Evolutionary conservation across 2,329 filamentous ascomycete species (phyloP).

Genomic region (Hymenoscyphus albidus): DNA sequence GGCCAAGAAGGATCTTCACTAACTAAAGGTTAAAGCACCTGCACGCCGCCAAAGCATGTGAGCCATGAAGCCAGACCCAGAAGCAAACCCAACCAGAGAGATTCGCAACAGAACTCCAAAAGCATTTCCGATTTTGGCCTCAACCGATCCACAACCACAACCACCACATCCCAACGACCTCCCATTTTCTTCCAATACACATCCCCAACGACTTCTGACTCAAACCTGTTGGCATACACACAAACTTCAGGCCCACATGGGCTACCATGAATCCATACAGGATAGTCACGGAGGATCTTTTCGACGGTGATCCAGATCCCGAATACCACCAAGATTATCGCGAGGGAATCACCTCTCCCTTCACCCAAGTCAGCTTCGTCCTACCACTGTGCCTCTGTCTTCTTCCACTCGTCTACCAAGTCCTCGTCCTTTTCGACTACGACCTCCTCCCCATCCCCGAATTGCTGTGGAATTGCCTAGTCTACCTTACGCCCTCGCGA

Average conservation of each 20-base stretch:
- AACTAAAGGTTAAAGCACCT: not conserved
- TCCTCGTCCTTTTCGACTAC: conserved; percentile 32
- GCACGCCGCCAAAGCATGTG: not conserved
- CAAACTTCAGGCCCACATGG: conserved; percentile 21
- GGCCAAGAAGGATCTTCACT: not conserved
- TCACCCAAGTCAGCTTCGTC: conserved; percentile 18
- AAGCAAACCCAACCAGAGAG: not conserved
- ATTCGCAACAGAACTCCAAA: not conserved
- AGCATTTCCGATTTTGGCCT: not conserved
- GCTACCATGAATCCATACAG: conserved; percentile 33
- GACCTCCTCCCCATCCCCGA: conserved; percentile 42
- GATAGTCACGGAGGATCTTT: conserved; percentile 25
- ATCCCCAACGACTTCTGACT: not conserved
- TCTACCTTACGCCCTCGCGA: conserved; percentile 53
- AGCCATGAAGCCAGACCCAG: not conserved
- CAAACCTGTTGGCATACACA: not conserved
- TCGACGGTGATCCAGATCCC: conserved; percentile 29
- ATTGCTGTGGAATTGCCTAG: conserved; percentile 57
- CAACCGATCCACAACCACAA: not conserved
- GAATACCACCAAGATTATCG: conserved; percentile 35
- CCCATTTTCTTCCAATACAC: not conserved
- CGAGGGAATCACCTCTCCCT: conserved; percentile 19
- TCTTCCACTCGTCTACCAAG: conserved; percentile 30
- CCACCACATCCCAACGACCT: not conserved
- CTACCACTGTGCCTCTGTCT: conserved; percentile 28